phyloP scores from a whole-genome alignment of 257 asterid genomes.

The Solanum medicagineum region DNA sequence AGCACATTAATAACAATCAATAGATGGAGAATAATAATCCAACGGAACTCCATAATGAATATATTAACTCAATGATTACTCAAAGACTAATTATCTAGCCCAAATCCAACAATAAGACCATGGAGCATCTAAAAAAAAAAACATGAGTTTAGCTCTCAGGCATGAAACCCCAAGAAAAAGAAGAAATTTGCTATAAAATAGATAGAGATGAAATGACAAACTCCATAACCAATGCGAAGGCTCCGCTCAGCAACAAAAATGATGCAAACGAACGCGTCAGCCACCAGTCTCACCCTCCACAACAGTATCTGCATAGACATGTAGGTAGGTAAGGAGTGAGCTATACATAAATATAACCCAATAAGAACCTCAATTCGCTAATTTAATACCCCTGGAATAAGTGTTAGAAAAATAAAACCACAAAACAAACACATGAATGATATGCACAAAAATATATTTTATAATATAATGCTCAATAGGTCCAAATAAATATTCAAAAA shows the following conservation, averaged over 20 bases:
- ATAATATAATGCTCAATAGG: neutral
- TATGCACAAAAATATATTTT: neutral
- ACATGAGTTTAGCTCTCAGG: neutral
- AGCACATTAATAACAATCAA: neutral
- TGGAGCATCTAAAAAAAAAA: neutral
- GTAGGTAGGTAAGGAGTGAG: neutral
- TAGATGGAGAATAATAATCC: neutral
- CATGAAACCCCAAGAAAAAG: neutral
- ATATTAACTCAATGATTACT: neutral
- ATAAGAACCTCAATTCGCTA: neutral
- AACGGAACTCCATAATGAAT: neutral
- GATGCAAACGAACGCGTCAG: neutral
- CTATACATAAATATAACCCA: neutral
- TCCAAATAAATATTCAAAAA: neutral
- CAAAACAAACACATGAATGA: neutral
- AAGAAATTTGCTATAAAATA: neutral
- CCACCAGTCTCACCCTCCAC: neutral
- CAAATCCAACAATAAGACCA: neutral
- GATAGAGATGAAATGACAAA: neutral
- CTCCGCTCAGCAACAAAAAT: neutral
- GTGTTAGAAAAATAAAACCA: neutral
- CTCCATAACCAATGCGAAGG: neutral
- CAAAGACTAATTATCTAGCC: neutral
- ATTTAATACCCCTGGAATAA: neutral
- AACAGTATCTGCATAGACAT: neutral